phyloP scores from a whole-genome alignment of 495 filamentous ascomycete species.

The Cairneyella variabilis region DNA sequence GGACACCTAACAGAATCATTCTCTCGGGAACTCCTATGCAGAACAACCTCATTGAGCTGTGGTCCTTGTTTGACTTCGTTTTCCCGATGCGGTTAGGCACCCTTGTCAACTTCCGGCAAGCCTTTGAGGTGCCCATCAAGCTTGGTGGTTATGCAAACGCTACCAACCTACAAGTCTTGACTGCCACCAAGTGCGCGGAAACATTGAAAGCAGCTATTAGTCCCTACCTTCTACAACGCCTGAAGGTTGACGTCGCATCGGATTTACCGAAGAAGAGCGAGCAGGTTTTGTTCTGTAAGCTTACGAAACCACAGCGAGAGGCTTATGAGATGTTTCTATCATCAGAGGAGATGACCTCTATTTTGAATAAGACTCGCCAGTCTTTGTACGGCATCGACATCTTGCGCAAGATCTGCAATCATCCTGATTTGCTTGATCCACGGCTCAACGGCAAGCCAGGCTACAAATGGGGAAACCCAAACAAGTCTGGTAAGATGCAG shows the following conservation, averaged over 20 bases:
- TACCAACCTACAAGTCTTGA: constrained; percentile 86
- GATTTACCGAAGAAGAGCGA: constrained; percentile 94
- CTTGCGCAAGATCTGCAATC: constrained; percentile 94
- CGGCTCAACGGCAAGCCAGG: constrained; percentile 48
- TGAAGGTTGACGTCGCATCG: constrained; percentile 89
- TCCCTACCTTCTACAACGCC: constrained; percentile 86
- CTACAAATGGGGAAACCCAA: constrained; percentile 68
- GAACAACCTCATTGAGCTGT: constrained; percentile 93
- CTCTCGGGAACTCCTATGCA: constrained; percentile 96
- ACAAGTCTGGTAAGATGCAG: constrained; percentile 91
- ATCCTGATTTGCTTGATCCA: constrained; percentile 81
- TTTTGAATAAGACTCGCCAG: constrained; percentile 69
- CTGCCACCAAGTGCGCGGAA: constrained; percentile 84
- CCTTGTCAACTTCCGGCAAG: constrained; percentile 78
- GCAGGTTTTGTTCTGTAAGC: constrained; percentile 90
- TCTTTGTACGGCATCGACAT: constrained; percentile 85
- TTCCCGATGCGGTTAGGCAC: constrained; percentile 94
- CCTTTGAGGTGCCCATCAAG: constrained; percentile 90
- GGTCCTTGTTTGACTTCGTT: constrained; percentile 96
- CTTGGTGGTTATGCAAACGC: constrained; percentile 92
- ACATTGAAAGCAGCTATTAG: constrained; percentile 87
- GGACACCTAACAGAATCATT: constrained; percentile 84
- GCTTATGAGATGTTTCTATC: constrained; percentile 76
- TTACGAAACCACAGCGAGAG: constrained; percentile 70
- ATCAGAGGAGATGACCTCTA: constrained; percentile 76